phyloP scores from a whole-genome alignment of 2,329 filamentous ascomycete genomes.

The Pyrenophora graminea region DNA sequence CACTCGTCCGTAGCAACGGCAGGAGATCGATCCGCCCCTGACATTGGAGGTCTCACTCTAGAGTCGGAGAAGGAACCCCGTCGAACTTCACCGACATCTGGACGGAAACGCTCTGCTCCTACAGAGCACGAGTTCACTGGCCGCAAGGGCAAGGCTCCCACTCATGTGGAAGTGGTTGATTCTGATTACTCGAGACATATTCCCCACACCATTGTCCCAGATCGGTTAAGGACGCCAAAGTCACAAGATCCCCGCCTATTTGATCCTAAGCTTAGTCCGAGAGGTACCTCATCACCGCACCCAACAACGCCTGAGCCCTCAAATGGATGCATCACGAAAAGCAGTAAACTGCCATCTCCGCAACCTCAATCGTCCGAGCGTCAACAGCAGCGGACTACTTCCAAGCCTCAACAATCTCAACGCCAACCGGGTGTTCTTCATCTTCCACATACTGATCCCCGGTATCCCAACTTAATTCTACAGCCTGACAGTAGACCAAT shows the following conservation, averaged over 20 bases:
- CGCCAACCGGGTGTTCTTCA: constrained; percentile 44
- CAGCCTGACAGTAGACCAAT: constrained; percentile 71
- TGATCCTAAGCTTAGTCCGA: constrained; percentile 23
- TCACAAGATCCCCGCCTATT: constrained; percentile 26
- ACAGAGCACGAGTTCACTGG: constrained; percentile 34
- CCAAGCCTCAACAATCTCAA: constrained; percentile 13
- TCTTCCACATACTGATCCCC: constrained; percentile 33
- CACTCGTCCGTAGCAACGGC: constrained; percentile 34
- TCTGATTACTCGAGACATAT: constrained; percentile 33
- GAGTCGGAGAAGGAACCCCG: constrained; percentile 24
- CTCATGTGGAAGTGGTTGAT: constrained; percentile 31
- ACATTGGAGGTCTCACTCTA: constrained; percentile 37
- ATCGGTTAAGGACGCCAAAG: constrained; percentile 22
- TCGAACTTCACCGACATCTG: constrained; percentile 28
- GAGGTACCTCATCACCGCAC: constrained; percentile 20
- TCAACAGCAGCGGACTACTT: constrained; percentile 16
- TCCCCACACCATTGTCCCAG: constrained; percentile 17
- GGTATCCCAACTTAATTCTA: constrained; percentile 50
- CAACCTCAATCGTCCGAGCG: constrained; percentile 20
- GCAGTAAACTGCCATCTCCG: constrained; percentile 19
- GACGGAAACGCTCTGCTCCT: constrained; percentile 37
- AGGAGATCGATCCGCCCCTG: constrained; percentile 33
- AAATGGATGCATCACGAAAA: constrained; percentile 28
- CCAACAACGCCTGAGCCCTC: constrained; percentile 30
- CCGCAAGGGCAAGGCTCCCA: constrained; percentile 30